These are phyloP conservation scores for Coprinopsis cinerea DNA, from an alignment of 768 basidiomycete species.

Conservation along the genomic window DNA sequence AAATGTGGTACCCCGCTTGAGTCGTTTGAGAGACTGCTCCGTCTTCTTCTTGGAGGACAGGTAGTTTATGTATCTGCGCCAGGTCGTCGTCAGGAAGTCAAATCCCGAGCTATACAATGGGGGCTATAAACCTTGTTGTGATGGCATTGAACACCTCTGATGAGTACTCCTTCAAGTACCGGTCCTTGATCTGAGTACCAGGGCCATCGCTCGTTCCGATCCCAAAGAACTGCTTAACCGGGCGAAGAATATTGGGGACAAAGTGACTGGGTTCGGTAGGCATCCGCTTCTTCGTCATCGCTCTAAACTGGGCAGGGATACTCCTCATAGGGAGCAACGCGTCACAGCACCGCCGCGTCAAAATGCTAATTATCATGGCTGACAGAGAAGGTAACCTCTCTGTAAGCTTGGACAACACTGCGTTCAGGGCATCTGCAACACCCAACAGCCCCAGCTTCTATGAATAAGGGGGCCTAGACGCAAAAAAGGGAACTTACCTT, in stretches of 20 bases:
- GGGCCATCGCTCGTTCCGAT: conserved; percentile 51
- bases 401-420: conserved; percentile 43
- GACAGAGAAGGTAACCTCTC: conserved; percentile 54
- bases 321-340: conserved; percentile 78
- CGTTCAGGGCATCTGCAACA: conserved; percentile 47
- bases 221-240: conserved; percentile 70
- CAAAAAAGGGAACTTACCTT: conserved; percentile 39
- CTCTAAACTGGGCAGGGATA: conserved; percentile 87
- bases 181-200: conserved; percentile 52
- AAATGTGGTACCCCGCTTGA: conserved; percentile 87
- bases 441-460: background rate
- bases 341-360: conserved; percentile 80
- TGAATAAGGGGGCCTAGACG: background rate
- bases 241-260: conserved; percentile 72
- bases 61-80: conserved; percentile 67
- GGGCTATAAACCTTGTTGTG: conserved; percentile 45
- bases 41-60: conserved; percentile 86
- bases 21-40: conserved; percentile 78
- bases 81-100: background rate
- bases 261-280: conserved; percentile 86
- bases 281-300: conserved; percentile 66
- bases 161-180: conserved; percentile 44
- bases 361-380: conserved; percentile 58
- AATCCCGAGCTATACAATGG: background rate
- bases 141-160: conserved; percentile 69